These are phyloP conservation scores for Globisporangium nunn DNA, from an alignment of 352 stramenopile genomes.

Conservation along the genomic window DNA sequence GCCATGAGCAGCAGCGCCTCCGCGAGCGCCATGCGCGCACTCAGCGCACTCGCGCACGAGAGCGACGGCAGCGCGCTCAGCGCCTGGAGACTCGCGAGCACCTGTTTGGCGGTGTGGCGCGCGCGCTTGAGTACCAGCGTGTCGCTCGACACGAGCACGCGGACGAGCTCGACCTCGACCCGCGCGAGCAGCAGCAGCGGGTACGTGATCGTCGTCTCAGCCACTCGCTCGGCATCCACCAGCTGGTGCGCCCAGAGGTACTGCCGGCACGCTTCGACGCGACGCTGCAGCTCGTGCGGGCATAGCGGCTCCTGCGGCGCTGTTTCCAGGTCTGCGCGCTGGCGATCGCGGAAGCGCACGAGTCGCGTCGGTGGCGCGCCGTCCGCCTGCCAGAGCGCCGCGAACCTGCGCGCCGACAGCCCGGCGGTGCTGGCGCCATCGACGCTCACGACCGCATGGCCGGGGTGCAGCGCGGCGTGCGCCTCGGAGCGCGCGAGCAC, in stretches of 20 bases:
- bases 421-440: constrained; percentile 15
- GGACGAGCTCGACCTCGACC: constrained; percentile 24
- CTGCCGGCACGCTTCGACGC: constrained; percentile 13
- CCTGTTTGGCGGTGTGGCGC: constrained; percentile 12
- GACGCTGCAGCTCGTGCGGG: neutral
- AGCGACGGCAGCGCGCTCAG: constrained; percentile 23
- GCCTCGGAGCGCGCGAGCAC: constrained; percentile 10
- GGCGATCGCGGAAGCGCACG: constrained; percentile 24
- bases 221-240: constrained; percentile 6
- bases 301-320: neutral
- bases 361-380: neutral
- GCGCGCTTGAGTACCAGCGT: constrained; percentile 19
- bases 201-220: constrained; percentile 7
- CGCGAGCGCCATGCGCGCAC: constrained; percentile 17
- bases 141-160: constrained; percentile 36
- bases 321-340: constrained; percentile 26
- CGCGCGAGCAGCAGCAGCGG: constrained; percentile 18
- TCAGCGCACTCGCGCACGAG: constrained; percentile 19
- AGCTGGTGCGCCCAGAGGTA: constrained; percentile 30
- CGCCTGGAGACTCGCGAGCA: constrained; percentile 21
- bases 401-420: constrained; percentile 24
- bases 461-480: constrained; percentile 17
- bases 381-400: constrained; percentile 20
- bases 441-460: constrained; percentile 28
- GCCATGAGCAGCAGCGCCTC: constrained; percentile 25